Percentiles rank a stretch among this genome's conserved stretches.
phyloP scores from a whole-genome alignment of 2,329 filamentous ascomycete genomes.

The Phaeophleospora eucalypticola region DNA sequence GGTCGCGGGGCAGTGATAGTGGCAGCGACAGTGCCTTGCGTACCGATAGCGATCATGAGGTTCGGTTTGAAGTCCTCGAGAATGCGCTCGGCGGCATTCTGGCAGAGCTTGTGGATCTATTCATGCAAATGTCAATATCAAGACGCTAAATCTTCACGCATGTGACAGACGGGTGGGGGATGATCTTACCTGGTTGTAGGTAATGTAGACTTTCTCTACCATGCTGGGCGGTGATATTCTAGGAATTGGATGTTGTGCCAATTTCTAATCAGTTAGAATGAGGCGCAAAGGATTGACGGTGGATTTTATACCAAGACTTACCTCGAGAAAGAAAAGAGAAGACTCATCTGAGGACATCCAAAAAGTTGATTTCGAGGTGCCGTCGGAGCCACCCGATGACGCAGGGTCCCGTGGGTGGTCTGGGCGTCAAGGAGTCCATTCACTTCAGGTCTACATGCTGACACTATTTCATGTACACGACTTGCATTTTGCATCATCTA shows the following conservation, averaged over 20 bases:
- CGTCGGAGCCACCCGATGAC: neutral
- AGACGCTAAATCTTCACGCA: neutral
- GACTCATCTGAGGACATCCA: neutral
- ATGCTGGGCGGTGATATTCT: constrained; percentile 9
- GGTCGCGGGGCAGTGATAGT: too few relatives aligned
- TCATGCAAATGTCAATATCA: neutral
- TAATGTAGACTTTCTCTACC: constrained; percentile 23
- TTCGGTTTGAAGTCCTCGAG: constrained; percentile 84
- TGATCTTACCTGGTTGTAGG: constrained; percentile 22
- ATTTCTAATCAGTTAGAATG: too few relatives aligned
- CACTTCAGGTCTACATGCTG: too few relatives aligned
- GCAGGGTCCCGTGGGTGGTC: neutral
- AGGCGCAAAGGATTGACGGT: too few relatives aligned
- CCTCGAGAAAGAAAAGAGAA: constrained; percentile 6
- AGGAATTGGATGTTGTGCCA: neutral
- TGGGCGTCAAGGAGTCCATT: too few relatives aligned
- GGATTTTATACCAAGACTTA: constrained; percentile 1
- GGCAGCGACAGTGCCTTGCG: too few relatives aligned
- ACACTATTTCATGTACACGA: too few relatives aligned
- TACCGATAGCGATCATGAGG: constrained; percentile 94
- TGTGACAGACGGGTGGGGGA: neutral
- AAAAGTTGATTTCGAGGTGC: neutral
- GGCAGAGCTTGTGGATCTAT: constrained; percentile 95
- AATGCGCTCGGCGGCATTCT: constrained; percentile 75
- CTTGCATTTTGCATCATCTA: too few relatives aligned